phyloP scores from a whole-genome alignment of 1,284 basidiomycete species.

The Heterobasidion annosum region DNA sequence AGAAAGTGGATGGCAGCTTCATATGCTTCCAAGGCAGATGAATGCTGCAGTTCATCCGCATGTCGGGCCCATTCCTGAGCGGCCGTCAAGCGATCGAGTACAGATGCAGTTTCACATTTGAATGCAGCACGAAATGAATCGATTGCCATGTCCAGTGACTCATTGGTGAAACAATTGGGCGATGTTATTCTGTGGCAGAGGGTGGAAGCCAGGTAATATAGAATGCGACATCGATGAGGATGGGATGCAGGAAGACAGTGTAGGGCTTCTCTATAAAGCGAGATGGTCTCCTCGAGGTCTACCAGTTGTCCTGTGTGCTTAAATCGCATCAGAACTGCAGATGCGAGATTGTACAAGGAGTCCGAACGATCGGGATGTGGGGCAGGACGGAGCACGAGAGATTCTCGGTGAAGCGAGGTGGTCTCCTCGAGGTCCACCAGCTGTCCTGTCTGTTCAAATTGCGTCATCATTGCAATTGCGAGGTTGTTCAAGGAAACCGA shows the following conservation, averaged over 20 bases:
- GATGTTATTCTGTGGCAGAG: neutral
- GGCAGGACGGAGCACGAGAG: neutral
- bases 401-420: neutral
- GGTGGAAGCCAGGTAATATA: neutral
- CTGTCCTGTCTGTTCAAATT: too few species aligned
- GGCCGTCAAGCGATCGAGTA: neutral
- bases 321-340: neutral
- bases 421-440: neutral
- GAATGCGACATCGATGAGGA: neutral
- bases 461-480: too few species aligned
- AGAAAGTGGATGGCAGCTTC: neutral
- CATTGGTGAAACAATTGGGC: neutral
- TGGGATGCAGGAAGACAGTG: neutral
- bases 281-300: neutral
- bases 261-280: neutral
- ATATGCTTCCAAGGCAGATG: neutral
- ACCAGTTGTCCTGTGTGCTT: neutral
- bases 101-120: neutral
- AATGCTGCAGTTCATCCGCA: neutral
- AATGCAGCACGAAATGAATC: neutral
- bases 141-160: neutral
- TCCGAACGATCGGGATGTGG: neutral
- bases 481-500: too few species aligned
- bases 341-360: neutral
- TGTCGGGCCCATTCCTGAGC: neutral